These are phyloP conservation scores for Russula sp. DNA, from an alignment of 768 basidiomycete species.

Conservation along the genomic window DNA sequence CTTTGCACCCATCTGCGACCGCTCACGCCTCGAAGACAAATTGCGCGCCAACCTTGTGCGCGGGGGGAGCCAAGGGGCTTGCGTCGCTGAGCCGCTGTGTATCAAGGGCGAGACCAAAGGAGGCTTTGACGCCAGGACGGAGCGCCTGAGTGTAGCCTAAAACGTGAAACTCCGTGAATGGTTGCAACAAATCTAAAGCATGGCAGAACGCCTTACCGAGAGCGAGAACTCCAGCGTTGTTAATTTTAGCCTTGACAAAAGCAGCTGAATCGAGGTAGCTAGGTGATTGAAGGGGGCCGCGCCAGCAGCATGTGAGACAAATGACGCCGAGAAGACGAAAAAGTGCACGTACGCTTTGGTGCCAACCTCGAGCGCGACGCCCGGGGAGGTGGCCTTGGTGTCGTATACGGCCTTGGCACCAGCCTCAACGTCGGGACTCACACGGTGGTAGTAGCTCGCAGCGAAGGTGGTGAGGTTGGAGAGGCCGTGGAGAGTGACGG, in stretches of 20 bases:
- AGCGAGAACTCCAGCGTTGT: slow-evolving; percentile 88
- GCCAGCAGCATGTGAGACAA: background rate
- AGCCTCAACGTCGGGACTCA: slow-evolving; percentile 85
- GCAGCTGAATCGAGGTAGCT: slow-evolving; percentile 83
- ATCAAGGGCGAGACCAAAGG: slow-evolving; percentile 94
- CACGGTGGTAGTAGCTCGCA: slow-evolving; percentile 98
- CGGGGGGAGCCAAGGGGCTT: slow-evolving; percentile 50
- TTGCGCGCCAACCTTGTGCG: slow-evolving; percentile 53
- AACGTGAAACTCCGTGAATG: slow-evolving; percentile 17
- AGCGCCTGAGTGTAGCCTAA: slow-evolving; percentile 88
- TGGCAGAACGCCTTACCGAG: slow-evolving; percentile 48
- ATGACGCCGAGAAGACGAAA: background rate
- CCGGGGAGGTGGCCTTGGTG: slow-evolving; percentile 80
- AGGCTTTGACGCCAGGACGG: slow-evolving; percentile 87
- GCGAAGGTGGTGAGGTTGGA: slow-evolving; percentile 92
- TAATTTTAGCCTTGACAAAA: slow-evolving; percentile 98
- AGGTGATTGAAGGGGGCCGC: background rate
- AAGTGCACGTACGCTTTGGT: slow-evolving; percentile 77
- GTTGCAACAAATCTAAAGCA: background rate
- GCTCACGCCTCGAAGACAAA: slow-evolving; percentile 24
- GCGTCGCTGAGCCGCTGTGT: slow-evolving; percentile 84
- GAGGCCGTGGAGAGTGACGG: slow-evolving; percentile 89
- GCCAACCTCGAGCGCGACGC: slow-evolving; percentile 90
- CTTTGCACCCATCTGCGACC: background rate
- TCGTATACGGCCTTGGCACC: slow-evolving; percentile 97